Conservation (phyloP, 139 green algal species). For the Yamagishiella unicocca region DNA sequence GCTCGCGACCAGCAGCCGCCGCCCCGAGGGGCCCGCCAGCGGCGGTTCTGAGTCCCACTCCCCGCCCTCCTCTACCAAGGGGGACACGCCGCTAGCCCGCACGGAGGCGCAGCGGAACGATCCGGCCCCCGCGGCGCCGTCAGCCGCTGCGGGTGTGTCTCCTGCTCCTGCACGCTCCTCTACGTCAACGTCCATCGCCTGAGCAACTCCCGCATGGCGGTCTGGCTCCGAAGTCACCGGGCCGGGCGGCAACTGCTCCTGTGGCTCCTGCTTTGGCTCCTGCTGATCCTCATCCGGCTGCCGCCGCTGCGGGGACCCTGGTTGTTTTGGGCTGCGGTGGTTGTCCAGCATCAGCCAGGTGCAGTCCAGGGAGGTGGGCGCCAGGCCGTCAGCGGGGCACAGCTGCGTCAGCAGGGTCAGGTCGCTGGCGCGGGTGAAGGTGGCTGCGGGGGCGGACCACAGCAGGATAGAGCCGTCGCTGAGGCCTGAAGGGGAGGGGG, state of each 20-base stretch:
- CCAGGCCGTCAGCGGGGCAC: slow-evolving; percentile 34
- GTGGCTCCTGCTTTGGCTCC: too few relatives aligned
- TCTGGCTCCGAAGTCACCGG: background rate
- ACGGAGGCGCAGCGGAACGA: too few relatives aligned
- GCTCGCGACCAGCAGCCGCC: slow-evolving; percentile 17
- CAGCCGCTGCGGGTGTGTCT: background rate
- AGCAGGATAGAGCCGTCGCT: slow-evolving; percentile 25
- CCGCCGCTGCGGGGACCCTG: background rate
- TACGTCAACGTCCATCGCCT: slow-evolving; percentile 2
- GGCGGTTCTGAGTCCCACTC: background rate
- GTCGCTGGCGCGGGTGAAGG: slow-evolving; percentile 6
- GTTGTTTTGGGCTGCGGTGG: too few relatives aligned
- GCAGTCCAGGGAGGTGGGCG: background rate
- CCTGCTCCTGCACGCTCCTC: background rate
- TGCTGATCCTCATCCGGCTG: background rate
- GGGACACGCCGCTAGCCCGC: too few relatives aligned
- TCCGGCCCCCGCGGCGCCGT: background rate
- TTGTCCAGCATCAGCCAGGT: slow-evolving; percentile 7
- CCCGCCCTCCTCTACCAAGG: background rate
- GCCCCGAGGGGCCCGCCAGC: background rate
- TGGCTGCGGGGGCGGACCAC: slow-evolving; percentile 5
- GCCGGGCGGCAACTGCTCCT: too few relatives aligned
- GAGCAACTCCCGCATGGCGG: background rate
- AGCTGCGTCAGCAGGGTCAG: background rate
- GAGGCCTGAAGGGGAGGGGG: background rate